Conservation (phyloP, 2,329 filamentous ascomycete genomes). For the Stachybotrys chlorohalonatus region DNA sequence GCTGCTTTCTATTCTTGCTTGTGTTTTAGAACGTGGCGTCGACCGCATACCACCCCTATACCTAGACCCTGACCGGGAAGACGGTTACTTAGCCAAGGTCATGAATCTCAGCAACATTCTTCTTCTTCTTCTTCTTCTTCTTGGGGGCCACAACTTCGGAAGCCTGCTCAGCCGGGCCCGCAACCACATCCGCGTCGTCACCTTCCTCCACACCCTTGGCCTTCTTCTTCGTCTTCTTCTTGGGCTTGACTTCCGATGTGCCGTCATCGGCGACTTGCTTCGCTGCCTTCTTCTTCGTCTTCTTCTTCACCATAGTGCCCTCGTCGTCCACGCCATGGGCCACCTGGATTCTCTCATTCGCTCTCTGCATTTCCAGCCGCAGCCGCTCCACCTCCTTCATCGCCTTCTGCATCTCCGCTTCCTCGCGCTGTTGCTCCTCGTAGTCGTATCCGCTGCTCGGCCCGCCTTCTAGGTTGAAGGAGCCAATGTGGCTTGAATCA, state of each 20-base stretch:
- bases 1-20: background rate
- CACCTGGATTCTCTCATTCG: slow-evolving; percentile 64
- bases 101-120: slow-evolving; percentile 17
- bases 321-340: slow-evolving; percentile 59
- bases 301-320: slow-evolving; percentile 57
- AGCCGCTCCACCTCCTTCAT: slow-evolving; percentile 82
- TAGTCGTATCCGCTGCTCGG: slow-evolving; percentile 38
- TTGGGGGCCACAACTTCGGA: slow-evolving; percentile 12
- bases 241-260: slow-evolving; percentile 29
- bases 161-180: slow-evolving; percentile 8
- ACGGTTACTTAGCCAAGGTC: slow-evolving; percentile 7
- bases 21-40: background rate
- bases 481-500: slow-evolving; percentile 73
- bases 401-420: slow-evolving; percentile 80
- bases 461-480: slow-evolving; percentile 56
- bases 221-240: slow-evolving; percentile 40
- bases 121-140: slow-evolving; percentile 23
- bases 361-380: slow-evolving; percentile 80
- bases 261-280: slow-evolving; percentile 12
- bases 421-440: slow-evolving; percentile 64
- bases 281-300: slow-evolving; percentile 38
- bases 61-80: background rate
- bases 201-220: slow-evolving; percentile 13
- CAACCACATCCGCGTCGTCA: slow-evolving; percentile 3
- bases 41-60: background rate